Evolutionary conservation across 768 basidiomycete species (phyloP), one percentile per base, ranked within the genome.

Genomic region (Neoboletus brunneissimus): DNA sequence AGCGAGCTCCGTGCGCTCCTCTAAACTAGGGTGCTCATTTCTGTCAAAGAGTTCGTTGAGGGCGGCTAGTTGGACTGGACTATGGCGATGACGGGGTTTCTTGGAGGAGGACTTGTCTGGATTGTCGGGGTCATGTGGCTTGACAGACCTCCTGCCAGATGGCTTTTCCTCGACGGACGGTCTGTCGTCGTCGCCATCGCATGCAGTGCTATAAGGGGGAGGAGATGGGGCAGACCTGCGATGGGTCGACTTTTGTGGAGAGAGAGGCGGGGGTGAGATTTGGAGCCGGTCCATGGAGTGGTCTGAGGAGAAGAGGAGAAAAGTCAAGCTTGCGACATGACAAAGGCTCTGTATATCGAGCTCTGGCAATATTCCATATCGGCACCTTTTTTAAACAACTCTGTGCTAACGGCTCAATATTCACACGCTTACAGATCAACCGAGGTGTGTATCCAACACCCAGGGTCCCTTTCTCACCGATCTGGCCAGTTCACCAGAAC

Each of bases 61-160:
- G 29, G 87, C 87, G 22, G 82, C 81, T 31, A 91, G 80, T 72
- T 91, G 90, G 31, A 75, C 74, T 18, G 86, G 83, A 37, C 82
- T 82, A 65, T 91, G 89, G 47, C 89, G 83, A 73, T 90, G 87
- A 60, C 89, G 81, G 46, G 89, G 86, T 68, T 91, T 90, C 81
- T 90, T 90, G 51, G 62, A 51, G 8, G 59, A 48, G 1, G 66
- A 1, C 61, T 68, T 72, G 57, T 68, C 70, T 12, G 44, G 5
- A 45, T 38, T 45, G 50, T 68, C 68, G 13, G 54, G n/a, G 55
- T 71, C 71, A 20, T 51, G 56, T n/a, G 56, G 57, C 53, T 58
- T 72, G 59, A 59, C 59, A 2, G 59, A 55, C 62, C 57, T 42
- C 53, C 56, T 70, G 23, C 45, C 10, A 7, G 63, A 63, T 59